Evolutionary conservation across 192 early-diverging fungal species (phyloP).

Genomic region (Podila verticillata): DNA sequence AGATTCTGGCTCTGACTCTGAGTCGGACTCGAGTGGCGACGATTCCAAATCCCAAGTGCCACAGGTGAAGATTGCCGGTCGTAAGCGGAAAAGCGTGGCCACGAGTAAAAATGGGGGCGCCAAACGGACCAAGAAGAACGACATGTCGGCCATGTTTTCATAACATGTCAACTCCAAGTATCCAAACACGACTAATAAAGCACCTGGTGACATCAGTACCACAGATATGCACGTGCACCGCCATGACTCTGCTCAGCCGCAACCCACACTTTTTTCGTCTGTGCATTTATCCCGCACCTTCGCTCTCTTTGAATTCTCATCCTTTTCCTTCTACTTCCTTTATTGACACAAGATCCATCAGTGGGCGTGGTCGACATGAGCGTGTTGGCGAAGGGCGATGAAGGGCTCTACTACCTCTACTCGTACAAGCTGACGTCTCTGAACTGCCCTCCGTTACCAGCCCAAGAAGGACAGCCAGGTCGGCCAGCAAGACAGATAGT

Average conservation of each 20-base stretch:
- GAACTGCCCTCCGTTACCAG: not conserved
- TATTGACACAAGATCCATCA: not conserved
- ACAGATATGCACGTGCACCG: not conserved
- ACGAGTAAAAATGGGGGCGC: no score
- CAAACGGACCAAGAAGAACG: not conserved
- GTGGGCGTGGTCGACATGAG: slow-evolving; percentile 19
- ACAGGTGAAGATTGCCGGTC: not conserved
- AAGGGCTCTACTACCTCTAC: slow-evolving; percentile 22
- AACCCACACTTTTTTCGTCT: no score
- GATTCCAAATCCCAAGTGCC: not conserved
- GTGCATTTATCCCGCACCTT: no score
- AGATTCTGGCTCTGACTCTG: not conserved
- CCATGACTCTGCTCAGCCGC: no score
- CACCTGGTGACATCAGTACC: no score
- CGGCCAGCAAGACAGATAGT: not conserved
- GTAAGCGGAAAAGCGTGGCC: not conserved
- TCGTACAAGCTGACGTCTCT: not conserved
- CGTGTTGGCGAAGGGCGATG: not conserved
- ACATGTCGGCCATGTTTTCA: not conserved
- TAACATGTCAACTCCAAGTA: not conserved
- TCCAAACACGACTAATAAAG: not conserved
- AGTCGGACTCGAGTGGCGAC: not conserved
- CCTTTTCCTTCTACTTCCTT: no score
- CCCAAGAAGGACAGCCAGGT: not conserved
- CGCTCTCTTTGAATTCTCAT: no score